Evolutionary conservation across 148 eudicot species (phyloP), one percentile per base, ranked within the genome.

Genomic region (Persicaria maculosa): DNA sequence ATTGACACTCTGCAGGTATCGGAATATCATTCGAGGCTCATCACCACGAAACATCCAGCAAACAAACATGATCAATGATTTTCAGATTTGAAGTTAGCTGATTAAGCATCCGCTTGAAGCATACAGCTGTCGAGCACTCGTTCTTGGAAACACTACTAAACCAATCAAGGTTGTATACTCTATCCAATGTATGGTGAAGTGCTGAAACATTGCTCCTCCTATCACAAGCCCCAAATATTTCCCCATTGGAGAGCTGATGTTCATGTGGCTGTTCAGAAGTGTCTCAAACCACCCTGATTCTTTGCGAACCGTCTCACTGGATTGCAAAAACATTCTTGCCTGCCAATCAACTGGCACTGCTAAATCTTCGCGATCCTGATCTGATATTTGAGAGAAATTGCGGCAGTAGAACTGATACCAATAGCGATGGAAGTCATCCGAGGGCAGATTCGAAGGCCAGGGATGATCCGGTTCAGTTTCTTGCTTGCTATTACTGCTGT

Each of bases 201-300:
- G 75, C 44, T 3, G 91, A 84, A 44, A 70, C 79, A 72, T 89
- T 89, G 43, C 73, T 85, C 72, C 92, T 80, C 78, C 97, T 82
- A 17, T 80, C 82, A 58, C 76, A 86, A 0, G 67, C 76, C 0
- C 80, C 78, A 43, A 91, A 81, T 12, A 91, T 86, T 79, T 91
- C 97, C 0, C 97, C 92, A 62, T 89, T 89, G 0, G 89, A 91
- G 40, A 31, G 83, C 94, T 91, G 50, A 91, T 83, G 44, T 91
- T 89, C 0, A 81, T 74, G 81, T 91, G 97, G 71, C 89, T 91
- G 17, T 88, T 91, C 22, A 91, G 61, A 81, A 91, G 80, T n/a
- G 97, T 91, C 74, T 87, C 97, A 16, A 91, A 91, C 97, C 97
- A 91, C 71, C 97, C 97, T 44, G 44, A 91, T n/a, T n/a, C n/a